phyloP scores from a whole-genome alignment of 768 basidiomycete species.

The Tylopilus subfusipes region DNA sequence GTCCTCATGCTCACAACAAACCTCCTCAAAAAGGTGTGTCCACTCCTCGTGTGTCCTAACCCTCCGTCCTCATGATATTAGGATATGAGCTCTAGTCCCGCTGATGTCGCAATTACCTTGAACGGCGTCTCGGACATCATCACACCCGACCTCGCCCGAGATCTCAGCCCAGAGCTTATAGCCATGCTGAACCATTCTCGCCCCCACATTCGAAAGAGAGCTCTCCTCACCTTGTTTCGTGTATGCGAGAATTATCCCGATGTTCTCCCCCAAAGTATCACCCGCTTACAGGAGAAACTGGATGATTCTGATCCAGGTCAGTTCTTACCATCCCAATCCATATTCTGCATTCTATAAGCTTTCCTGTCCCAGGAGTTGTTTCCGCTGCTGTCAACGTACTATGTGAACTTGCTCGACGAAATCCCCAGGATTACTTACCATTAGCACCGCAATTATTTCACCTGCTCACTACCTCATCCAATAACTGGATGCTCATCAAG shows the following conservation, averaged over 20 bases:
- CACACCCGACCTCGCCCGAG: constrained; percentile 85
- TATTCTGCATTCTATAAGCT: neutral
- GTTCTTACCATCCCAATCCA: neutral
- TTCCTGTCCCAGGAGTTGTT: constrained; percentile 65
- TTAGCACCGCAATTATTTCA: constrained; percentile 93
- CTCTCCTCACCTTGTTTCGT: constrained; percentile 80
- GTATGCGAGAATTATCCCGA: constrained; percentile 82
- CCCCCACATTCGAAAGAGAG: constrained; percentile 84
- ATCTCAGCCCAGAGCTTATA: constrained; percentile 81
- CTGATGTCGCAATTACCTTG: constrained; percentile 71
- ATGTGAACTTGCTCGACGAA: constrained; percentile 82
- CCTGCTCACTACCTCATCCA: constrained; percentile 86
- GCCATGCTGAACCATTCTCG: constrained; percentile 88
- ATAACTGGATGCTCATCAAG: constrained; percentile 99
- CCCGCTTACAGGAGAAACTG: constrained; percentile 72
- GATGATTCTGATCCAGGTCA: constrained; percentile 74
- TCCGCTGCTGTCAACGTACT: constrained; percentile 91
- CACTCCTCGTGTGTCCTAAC: neutral
- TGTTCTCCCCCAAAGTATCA: constrained; percentile 58
- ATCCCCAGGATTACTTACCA: constrained; percentile 76
- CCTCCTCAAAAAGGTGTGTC: constrained; percentile 81
- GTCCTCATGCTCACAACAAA: constrained; percentile 98
- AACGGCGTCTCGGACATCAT: constrained; percentile 83
- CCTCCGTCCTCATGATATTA: constrained; percentile 30
- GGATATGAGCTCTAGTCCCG: constrained; percentile 77